Base-by-base conservation (phyloP, 106 monocot species). In the Alisma plantagoaquatica region DNA sequence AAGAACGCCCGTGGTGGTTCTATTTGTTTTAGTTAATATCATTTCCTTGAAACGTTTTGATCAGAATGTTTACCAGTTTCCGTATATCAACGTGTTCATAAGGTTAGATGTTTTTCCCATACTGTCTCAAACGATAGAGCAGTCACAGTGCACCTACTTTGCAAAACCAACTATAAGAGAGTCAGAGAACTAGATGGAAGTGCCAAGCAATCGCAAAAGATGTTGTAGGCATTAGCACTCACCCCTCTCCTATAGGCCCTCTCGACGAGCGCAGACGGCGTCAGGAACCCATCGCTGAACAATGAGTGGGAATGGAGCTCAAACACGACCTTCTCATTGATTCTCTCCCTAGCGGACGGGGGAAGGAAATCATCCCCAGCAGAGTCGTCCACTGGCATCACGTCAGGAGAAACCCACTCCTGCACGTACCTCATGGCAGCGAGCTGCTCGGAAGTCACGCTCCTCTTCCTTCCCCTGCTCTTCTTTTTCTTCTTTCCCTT, bases 281-380 rank as follows among this genome's bases (percentile, higher is more conserved):
- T 79, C 15, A 89, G 63, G 64, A 52, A 83, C 38, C 88, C 88
- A 41, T 89, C 88, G 54, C 88, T 89, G 47, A 66, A 73, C 22
- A 43, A 70, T 25, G 83, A 79, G 61, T 89, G 88, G 15, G 76
- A 79, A 56, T 89, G 88, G 69, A 89, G 55, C 67, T 89, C 88
- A 32, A 89, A 89, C 15, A 64, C 63, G 49, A 73, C 63, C 43
- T 62, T 64, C 14, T 42, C 22, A 10, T 33, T 43, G 41, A 33
- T n/a, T 19, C 47, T 14, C 51, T 42, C 31, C 8, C 23, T n/a
- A 6, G 16, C 23, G n/a, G 54, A 56, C 20, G 35, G 32, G 33
- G 56, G 43, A 21, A 32, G 46, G 52, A 66, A 73, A 11, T 48
- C 71, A 22, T 57, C 66, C 20, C 4, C 33, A 11, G 55, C 26